Evolutionary conservation across 495 filamentous ascomycete species (phyloP).

Genomic region (Xylaria palmicola): DNA sequence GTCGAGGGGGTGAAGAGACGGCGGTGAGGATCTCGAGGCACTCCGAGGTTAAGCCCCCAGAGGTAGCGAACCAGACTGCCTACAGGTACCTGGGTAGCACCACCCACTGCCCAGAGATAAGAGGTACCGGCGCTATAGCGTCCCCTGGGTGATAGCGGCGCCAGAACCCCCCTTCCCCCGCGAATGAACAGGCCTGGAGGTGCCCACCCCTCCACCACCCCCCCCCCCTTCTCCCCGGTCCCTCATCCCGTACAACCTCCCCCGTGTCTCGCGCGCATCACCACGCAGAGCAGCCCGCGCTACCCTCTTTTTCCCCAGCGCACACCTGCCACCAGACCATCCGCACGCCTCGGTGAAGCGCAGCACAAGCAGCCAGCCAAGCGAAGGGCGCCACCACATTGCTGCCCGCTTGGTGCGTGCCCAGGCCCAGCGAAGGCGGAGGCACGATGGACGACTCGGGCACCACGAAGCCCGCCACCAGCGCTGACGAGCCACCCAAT

Average conservation of each 20-base stretch:
- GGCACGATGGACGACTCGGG: conserved; percentile 15
- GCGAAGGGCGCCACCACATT: conserved; percentile 3
- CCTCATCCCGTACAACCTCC: no score
- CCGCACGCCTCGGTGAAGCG: conserved; percentile 17
- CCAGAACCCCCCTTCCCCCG: no score
- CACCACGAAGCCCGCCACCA: conserved; percentile 8
- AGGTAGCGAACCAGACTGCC: no score
- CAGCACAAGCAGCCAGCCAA: neutral
- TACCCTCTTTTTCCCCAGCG: conserved; percentile 12
- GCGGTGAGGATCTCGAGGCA: no score
- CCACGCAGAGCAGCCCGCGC: conserved; percentile 13
- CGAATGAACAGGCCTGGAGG: no score
- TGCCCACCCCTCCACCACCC: neutral
- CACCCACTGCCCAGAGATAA: no score
- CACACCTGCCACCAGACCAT: conserved; percentile 11
- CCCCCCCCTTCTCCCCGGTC: neutral
- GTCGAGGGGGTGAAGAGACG: no score
- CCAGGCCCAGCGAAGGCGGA: conserved; percentile 8
- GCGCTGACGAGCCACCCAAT: conserved; percentile 1
- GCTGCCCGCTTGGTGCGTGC: conserved; percentile 7
- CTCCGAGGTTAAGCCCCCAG: no score
- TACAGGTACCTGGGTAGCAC: no score
- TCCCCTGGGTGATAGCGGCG: no score
- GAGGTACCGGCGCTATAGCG: no score
- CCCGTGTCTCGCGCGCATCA: conserved; percentile 18